A percentile compares a stretch with the other conserved stretches of the same genome.
phyloP scores from a whole-genome alignment of 2,329 filamentous ascomycete genomes.

The Emergomyces orientalis region DNA sequence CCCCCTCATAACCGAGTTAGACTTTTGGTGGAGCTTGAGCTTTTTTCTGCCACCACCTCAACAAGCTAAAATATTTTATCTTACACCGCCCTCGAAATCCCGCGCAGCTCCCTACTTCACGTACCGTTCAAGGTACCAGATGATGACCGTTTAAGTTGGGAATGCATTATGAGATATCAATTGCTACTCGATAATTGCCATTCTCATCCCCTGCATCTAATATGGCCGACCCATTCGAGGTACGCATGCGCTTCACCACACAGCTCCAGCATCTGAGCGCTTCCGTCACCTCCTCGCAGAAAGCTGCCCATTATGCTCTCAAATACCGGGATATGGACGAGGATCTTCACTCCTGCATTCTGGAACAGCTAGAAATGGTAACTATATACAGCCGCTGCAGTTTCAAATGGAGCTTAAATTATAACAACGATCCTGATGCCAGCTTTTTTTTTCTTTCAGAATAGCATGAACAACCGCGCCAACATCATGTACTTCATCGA shows the following conservation, averaged over 20 bases:
- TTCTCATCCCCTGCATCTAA: conserved; percentile 28
- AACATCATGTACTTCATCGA: conserved; percentile 99
- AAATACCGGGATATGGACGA: conserved; percentile 93
- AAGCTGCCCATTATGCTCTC: conserved; percentile 88
- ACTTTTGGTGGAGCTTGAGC: not conserved
- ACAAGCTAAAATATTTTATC: not conserved
- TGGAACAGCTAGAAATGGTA: conserved; percentile 86
- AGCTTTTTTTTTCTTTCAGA: conserved; percentile 40
- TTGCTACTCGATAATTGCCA: not conserved
- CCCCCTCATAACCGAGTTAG: not conserved
- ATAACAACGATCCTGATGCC: not conserved
- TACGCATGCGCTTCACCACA: conserved; percentile 90
- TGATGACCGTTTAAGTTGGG: not conserved
- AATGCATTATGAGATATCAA: conserved; percentile 1
- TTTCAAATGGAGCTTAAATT: not conserved
- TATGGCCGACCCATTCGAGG: conserved; percentile 88
- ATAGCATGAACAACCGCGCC: conserved; percentile 90
- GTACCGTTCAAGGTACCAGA: not conserved
- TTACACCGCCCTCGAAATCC: not conserved
- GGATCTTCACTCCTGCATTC: conserved; percentile 91
- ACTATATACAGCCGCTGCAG: conserved; percentile 9
- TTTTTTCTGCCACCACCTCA: not conserved
- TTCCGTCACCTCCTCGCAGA: conserved; percentile 77
- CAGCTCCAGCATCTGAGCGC: conserved; percentile 88
- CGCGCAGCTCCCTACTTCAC: not conserved